A percentile compares a stretch with the other conserved stretches of the same genome.
Evolutionary conservation across 2,329 filamentous ascomycete species (phyloP).

Genomic region (Lasiodiplodia citricola): DNA sequence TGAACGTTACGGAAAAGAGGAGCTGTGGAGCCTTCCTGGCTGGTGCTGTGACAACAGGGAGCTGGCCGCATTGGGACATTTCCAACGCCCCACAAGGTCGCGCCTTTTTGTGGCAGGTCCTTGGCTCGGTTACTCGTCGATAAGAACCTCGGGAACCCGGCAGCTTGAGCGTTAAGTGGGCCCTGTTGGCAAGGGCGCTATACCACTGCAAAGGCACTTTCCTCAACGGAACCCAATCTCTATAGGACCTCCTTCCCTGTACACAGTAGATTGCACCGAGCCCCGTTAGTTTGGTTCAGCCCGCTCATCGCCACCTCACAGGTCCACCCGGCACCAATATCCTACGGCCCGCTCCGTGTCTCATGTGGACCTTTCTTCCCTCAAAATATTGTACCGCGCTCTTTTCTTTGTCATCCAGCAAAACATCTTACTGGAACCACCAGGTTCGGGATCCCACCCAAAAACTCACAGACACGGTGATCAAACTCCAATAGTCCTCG

Average conservation of each 20-base stretch:
- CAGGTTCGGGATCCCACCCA: no score
- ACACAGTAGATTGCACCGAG: no score
- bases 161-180: neutral
- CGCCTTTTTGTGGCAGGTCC: neutral
- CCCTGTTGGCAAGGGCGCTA: no score
- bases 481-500: no score
- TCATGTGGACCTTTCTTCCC: neutral
- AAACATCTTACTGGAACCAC: no score
- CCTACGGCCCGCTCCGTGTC: neutral
- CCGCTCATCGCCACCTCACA: neutral
- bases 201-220: no score
- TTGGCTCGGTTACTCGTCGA: neutral
- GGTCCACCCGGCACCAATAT: neutral
- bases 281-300: neutral
- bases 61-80: neutral
- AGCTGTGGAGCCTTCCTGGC: slow-evolving; percentile 10
- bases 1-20: slow-evolving; percentile 4
- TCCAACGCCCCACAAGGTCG: neutral
- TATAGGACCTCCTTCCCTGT: no score
- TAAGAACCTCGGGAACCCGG: neutral
- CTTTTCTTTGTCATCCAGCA: no score
- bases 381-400: no score
- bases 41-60: slow-evolving; percentile 13
- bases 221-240: no score
- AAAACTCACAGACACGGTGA: no score